Percentiles rank a stretch among this genome's conserved stretches.
Conservation (phyloP, 2,329 filamentous ascomycete species). For the Nemania abortiva region DNA sequence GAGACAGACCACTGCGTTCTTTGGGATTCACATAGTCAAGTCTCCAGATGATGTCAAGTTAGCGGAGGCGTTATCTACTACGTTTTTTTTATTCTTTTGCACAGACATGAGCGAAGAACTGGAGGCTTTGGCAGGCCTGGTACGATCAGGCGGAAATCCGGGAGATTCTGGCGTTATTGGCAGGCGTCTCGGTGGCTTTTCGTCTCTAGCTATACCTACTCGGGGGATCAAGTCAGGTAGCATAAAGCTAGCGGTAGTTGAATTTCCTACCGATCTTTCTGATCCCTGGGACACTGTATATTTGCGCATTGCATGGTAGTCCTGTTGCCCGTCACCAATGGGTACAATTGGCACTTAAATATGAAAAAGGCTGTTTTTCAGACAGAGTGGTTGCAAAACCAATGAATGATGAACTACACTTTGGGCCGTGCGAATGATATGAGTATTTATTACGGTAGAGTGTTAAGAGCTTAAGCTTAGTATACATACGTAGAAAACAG, state of each 20-base stretch:
- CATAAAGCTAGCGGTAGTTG: conserved; percentile 23
- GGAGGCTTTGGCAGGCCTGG: conserved; percentile 23
- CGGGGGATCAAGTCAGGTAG: conserved; percentile 10
- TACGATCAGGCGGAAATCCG: conserved; percentile 28
- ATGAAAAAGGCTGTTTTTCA: not conserved
- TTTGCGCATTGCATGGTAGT: conserved; percentile 3
- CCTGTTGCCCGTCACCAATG: not conserved
- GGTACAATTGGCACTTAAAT: not conserved
- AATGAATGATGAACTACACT: not conserved
- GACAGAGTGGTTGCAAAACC: not conserved
- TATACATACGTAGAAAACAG: not conserved
- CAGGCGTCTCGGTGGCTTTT: conserved; percentile 25
- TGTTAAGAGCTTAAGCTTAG: not conserved
- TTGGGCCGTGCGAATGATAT: not conserved
- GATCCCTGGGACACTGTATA: conserved; percentile 10
- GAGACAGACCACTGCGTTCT: conserved; percentile 8
- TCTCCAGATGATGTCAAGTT: conserved; percentile 13
- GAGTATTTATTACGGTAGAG: not conserved
- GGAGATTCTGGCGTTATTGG: conserved; percentile 35
- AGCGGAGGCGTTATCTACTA: conserved; percentile 27
- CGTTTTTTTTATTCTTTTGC: conserved; percentile 29
- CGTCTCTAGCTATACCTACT: conserved; percentile 13
- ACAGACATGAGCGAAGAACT: conserved; percentile 26
- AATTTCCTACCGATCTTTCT: conserved; percentile 18
- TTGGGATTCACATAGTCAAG: not conserved